phyloP scores from a whole-genome alignment of 495 filamentous ascomycete genomes.

The Bombardia bombarda region DNA sequence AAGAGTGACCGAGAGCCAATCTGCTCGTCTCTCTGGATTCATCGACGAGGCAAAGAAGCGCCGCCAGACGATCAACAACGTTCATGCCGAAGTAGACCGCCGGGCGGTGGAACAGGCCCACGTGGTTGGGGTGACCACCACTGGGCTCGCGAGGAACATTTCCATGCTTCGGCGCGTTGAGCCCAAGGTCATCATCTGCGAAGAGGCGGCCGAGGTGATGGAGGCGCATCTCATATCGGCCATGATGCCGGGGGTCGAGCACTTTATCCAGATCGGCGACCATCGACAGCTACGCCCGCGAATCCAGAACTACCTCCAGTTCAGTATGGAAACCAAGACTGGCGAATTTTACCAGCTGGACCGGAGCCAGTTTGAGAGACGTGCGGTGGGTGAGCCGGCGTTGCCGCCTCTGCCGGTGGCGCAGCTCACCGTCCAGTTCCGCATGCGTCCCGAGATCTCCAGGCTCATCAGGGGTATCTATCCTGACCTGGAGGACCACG shows the following conservation, averaged over 20 bases:
- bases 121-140: conserved; percentile 71
- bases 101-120: conserved; percentile 45
- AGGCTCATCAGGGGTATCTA: conserved; percentile 54
- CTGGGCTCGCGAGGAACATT: conserved; percentile 60
- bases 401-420: conserved; percentile 24
- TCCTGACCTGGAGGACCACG: conserved; percentile 44
- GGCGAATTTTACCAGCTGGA: conserved; percentile 56
- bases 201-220: conserved; percentile 74
- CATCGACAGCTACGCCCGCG: conserved; percentile 62
- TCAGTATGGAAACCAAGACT: conserved; percentile 21
- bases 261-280: conserved; percentile 70
- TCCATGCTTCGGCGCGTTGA: conserved; percentile 50
- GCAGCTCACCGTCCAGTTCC: conserved; percentile 53
- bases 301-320: conserved; percentile 22
- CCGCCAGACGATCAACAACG: conserved; percentile 21
- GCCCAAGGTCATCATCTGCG: conserved; percentile 63
- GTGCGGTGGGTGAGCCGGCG: conserved; percentile 32
- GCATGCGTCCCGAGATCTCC: conserved; percentile 72
- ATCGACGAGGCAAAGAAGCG: not conserved
- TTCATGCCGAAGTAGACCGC: conserved; percentile 41
- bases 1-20: conserved; percentile 6
- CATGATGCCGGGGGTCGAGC: conserved; percentile 61
- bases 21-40: conserved; percentile 27
- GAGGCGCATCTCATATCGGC: conserved; percentile 64
- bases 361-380: conserved; percentile 43